Percentiles rank a stretch among this genome's conserved stretches.
Evolutionary conservation across 2,329 filamentous ascomycete genomes (phyloP).

Genomic region (Diaporthe batatas): DNA sequence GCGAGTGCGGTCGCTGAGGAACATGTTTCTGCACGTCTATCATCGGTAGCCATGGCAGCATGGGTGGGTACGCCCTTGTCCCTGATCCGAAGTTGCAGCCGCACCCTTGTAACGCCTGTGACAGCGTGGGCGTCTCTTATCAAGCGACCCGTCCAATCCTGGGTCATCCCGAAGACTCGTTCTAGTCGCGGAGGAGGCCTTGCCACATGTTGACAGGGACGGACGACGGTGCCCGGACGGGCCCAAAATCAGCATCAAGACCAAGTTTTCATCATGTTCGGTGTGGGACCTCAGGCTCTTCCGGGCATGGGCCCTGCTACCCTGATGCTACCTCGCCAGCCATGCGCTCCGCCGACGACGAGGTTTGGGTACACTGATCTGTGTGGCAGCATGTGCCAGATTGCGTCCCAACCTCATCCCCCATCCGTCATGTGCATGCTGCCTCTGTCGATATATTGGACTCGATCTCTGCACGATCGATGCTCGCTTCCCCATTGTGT

Average conservation of each 20-base stretch:
- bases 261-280: not conserved
- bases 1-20: not conserved
- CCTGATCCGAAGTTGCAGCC: slow-evolving; percentile 20
- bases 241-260: not conserved
- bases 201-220: slow-evolving; percentile 25
- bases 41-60: slow-evolving; percentile 4
- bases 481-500: not conserved
- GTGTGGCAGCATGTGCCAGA: slow-evolving; percentile 3
- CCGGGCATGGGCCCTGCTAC: not conserved
- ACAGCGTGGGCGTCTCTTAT: not conserved
- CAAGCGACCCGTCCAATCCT: slow-evolving; percentile 11
- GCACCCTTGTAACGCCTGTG: not conserved
- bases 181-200: slow-evolving; percentile 5
- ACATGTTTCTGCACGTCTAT: slow-evolving; percentile 16
- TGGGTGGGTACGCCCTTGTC: slow-evolving; percentile 10
- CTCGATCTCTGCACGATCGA: not conserved
- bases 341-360: not conserved
- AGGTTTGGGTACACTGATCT: not conserved
- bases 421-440: slow-evolving; percentile 3
- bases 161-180: slow-evolving; percentile 1
- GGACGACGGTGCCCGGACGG: slow-evolving; percentile 17
- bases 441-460: slow-evolving; percentile 27
- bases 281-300: not conserved
- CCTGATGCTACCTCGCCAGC: not conserved
- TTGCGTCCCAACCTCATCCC: not conserved